phyloP scores from a whole-genome alignment of 345 rosid species.

The Citrus glauca region DNA sequence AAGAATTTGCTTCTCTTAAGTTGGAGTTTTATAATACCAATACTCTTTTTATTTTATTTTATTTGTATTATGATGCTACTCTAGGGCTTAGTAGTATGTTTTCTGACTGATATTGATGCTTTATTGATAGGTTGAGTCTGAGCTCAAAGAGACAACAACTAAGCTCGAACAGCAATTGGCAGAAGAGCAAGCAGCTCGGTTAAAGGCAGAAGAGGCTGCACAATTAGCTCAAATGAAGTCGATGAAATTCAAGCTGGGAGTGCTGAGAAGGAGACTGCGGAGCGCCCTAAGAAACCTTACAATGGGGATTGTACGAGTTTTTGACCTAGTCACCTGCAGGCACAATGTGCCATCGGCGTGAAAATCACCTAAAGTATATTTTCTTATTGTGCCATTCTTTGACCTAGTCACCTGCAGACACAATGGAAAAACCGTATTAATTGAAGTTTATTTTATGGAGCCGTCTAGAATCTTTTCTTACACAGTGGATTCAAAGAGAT shows the following conservation, averaged over 20 bases:
- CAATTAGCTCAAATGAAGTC: conserved; percentile 54
- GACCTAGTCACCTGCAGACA: too few species aligned
- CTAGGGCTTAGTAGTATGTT: background rate
- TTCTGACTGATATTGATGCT: background rate
- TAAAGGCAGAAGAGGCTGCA: conserved; percentile 60
- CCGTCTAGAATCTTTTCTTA: background rate
- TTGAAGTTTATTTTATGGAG: background rate
- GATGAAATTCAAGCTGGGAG: conserved; percentile 74
- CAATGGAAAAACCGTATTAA: background rate
- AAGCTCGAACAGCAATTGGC: conserved; percentile 72
- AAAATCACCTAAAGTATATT: too few species aligned
- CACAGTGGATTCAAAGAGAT: background rate
- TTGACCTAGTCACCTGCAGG: too few species aligned
- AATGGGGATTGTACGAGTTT: too few species aligned
- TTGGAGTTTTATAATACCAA: background rate
- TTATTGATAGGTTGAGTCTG: conserved; percentile 52
- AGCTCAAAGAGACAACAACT: too few species aligned
- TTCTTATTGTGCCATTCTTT: too few species aligned
- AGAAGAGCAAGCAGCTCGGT: conserved; percentile 77
- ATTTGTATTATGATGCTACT: background rate
- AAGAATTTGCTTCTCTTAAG: background rate
- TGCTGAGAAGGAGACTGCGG: conserved; percentile 52
- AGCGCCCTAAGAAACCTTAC: too few species aligned
- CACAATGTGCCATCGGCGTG: too few species aligned
- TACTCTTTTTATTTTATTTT: too few species aligned